Base-by-base conservation (phyloP, 2,329 filamentous ascomycete species). In the Ceratocystis ficicola region DNA sequence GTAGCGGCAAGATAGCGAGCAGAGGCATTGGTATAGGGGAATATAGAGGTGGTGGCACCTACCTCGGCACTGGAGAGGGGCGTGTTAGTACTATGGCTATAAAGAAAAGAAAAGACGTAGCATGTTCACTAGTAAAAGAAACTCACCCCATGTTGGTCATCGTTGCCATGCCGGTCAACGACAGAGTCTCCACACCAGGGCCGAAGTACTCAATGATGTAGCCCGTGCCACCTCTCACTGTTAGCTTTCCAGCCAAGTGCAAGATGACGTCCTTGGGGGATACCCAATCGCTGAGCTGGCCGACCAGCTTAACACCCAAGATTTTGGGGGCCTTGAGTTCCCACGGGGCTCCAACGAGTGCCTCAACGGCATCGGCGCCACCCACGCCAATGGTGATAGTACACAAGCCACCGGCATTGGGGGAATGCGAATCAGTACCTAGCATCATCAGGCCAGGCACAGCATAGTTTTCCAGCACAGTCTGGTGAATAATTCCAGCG, bases 361-460 rank as follows among this genome's bases (percentile, higher is more conserved):
- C 94, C 77, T 99, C 94, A 1, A 99, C 94, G 28, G 94, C 94
- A 77, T 99, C 94, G 28, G 94, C 94, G 73, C 94, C 94, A 73
- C 94, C 94, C 44, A 99, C 94, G 75, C 94, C 94, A 74, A 99
- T 97, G 7, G 94, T 94, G 72, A 96, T 90, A 3, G 90, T 92
- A 70, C 89, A 91, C 65, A 97, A 80, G 67, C 94, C 94, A 71
- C 94, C 94, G n/a, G 90, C 94, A 73, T 97, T 99, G 55, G 94
- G 94, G 59, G 91, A 96, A 76, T 99, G 94, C 72, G 90, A 95
- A 76, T 99, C 94, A 36, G 94, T 99, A 66, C 94, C 94, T 50
- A 99, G 83, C 91, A 99, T 97, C 92, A 99, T 96, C 71, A 97
- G 77, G 62, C 94, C 94, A 22, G 94, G 94, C n/a, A 93, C 86